These are phyloP conservation scores for Uronychia setigera DNA, from an alignment of 73 alveolate genomes.

Conservation along the genomic window DNA sequence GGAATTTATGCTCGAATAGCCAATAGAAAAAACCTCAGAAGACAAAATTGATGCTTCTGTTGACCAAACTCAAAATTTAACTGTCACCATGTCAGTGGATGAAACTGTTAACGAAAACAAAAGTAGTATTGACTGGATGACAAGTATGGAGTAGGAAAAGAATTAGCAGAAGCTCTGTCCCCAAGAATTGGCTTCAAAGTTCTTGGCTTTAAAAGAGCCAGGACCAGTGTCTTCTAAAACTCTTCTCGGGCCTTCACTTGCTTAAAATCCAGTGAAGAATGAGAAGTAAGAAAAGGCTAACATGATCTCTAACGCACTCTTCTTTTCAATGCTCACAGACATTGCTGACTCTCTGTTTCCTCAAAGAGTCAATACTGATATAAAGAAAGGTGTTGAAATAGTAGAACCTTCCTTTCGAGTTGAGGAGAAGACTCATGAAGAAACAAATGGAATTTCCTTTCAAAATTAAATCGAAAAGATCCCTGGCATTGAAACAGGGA, in stretches of 20 bases:
- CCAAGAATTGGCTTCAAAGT: not conserved
- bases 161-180: not conserved
- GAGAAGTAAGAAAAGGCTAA: not conserved
- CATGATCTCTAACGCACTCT: not conserved
- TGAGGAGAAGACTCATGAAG: too few species aligned
- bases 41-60: not conserved
- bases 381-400: too few species aligned
- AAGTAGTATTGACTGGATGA: not conserved
- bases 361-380: not conserved
- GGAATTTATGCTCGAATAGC: not conserved
- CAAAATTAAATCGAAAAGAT: too few species aligned
- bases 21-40: not conserved
- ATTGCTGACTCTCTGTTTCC: not conserved
- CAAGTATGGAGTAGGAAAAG: not conserved
- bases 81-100: not conserved
- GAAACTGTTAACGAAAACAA: not conserved
- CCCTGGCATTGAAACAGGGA: too few species aligned
- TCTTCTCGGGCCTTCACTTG: not conserved
- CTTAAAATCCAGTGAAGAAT: not conserved
- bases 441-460: too few species aligned
- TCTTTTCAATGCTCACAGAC: not conserved
- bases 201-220: constrained; percentile 19
- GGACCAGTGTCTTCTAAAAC: not conserved
- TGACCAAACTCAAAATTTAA: not conserved
- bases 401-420: too few species aligned